These are phyloP conservation scores for Solioccasus polychromus DNA, from an alignment of 768 basidiomycete species.

Conservation along the genomic window DNA sequence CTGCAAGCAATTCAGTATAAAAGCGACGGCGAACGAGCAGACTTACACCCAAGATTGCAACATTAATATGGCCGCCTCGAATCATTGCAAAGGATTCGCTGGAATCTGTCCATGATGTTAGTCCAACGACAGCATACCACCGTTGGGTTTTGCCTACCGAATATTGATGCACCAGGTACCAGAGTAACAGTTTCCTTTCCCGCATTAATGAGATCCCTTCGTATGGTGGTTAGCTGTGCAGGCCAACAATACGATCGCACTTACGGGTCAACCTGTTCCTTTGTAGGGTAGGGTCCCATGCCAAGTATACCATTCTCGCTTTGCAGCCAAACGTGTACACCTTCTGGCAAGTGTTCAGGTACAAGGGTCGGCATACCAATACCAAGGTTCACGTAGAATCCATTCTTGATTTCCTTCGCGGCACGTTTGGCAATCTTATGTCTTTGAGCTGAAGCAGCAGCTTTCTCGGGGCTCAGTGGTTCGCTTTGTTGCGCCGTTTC, in stretches of 20 bases:
- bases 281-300: conserved; percentile 87
- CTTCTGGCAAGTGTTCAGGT: conserved; percentile 70
- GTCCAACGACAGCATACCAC: not conserved
- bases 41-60: conserved; percentile 87
- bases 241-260: conserved; percentile 26
- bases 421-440: conserved; percentile 82
- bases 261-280: conserved; percentile 77
- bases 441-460: conserved; percentile 50
- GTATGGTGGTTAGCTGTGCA: conserved; percentile 4
- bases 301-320: conserved; percentile 90
- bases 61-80: conserved; percentile 92
- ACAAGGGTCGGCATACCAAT: conserved; percentile 92
- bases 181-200: conserved; percentile 95
- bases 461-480: conserved; percentile 46
- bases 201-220: conserved; percentile 88
- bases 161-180: conserved; percentile 86
- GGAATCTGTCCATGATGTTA: conserved; percentile 48
- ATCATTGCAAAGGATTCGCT: conserved; percentile 97
- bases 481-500: conserved; percentile 29
- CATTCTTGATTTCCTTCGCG: conserved; percentile 85
- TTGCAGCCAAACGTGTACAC: conserved; percentile 83
- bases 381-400: conserved; percentile 84
- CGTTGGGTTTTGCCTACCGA: conserved; percentile 53
- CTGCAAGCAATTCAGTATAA: conserved; percentile 35
- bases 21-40: not conserved